These are phyloP conservation scores for Phaffia tasmanica DNA, from an alignment of 768 basidiomycete species.

Conservation along the genomic window DNA sequence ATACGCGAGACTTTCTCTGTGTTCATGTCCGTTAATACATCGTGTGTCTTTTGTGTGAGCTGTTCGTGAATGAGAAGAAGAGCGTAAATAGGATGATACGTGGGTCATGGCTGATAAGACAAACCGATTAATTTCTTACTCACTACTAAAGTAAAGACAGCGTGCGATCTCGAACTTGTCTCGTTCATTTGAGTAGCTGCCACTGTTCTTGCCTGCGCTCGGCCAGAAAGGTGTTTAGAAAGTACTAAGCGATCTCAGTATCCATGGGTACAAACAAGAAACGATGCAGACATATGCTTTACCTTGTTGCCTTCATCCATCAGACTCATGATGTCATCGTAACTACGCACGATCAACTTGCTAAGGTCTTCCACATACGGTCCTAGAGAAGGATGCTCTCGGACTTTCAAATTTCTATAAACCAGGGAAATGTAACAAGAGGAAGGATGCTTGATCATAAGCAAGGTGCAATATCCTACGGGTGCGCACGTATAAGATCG, in stretches of 20 bases:
- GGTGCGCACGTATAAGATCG: not conserved
- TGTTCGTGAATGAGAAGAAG: conserved; percentile 36
- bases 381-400: conserved; percentile 75
- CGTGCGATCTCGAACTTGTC: conserved; percentile 95
- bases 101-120: not conserved
- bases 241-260: not conserved
- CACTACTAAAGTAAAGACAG: conserved; percentile 74
- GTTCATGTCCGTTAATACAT: conserved; percentile 69
- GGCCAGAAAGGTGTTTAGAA: not conserved
- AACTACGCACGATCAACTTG: conserved; percentile 78
- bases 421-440: not conserved
- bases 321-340: conserved; percentile 95
- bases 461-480: not conserved
- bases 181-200: conserved; percentile 99
- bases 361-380: conserved; percentile 99
- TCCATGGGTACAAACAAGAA: conserved; percentile 24
- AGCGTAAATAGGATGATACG: not conserved
- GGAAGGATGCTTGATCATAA: not conserved
- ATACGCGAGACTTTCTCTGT: conserved; percentile 99
- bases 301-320: conserved; percentile 99
- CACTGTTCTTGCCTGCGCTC: conserved; percentile 69
- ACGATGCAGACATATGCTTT: not conserved
- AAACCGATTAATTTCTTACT: not conserved
- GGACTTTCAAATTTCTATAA: conserved; percentile 65
- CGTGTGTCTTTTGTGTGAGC: conserved; percentile 81